phyloP scores from a whole-genome alignment of 345 rosid genomes.

The Toxicodendron radicans region DNA sequence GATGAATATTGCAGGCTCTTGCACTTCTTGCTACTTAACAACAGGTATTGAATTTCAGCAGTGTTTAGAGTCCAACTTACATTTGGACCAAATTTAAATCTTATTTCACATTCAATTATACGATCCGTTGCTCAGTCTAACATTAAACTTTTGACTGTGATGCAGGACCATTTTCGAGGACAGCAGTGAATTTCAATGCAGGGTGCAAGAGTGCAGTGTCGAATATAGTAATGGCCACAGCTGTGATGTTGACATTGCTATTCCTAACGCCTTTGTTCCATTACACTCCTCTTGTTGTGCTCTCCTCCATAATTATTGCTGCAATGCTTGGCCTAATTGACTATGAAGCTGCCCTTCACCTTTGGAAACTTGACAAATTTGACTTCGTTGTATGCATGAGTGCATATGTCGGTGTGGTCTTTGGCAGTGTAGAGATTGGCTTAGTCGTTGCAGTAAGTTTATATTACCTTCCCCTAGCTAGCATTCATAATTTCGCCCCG shows the following conservation, averaged over 20 bases:
- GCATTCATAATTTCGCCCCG: not conserved
- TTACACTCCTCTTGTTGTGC: constrained; percentile 92
- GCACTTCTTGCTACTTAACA: constrained; percentile 89
- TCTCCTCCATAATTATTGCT: constrained; percentile 69
- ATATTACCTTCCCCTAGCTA: too few relatives aligned
- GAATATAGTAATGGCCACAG: constrained; percentile 88
- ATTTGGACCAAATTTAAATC: not conserved
- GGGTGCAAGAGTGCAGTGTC: constrained; percentile 90
- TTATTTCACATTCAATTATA: not conserved
- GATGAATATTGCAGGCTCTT: constrained; percentile 92
- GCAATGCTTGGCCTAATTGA: constrained; percentile 98
- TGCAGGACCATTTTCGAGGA: constrained; percentile 89
- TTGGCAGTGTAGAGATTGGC: constrained; percentile 83
- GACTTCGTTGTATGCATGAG: constrained; percentile 80
- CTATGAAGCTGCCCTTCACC: constrained; percentile 77
- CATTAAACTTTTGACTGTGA: too few relatives aligned
- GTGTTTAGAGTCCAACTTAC: not conserved
- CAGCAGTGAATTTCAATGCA: constrained; percentile 93
- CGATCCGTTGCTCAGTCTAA: too few relatives aligned
- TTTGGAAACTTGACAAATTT: constrained; percentile 82
- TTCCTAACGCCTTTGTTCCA: constrained; percentile 83
- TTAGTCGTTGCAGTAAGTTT: constrained; percentile 63
- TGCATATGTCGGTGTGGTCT: constrained; percentile 82
- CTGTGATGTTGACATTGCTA: constrained; percentile 78
- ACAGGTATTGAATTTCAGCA: constrained; percentile 43